A percentile compares a stretch with the other conserved stretches of the same genome.
Conservation (phyloP, 2,329 filamentous ascomycete species). For the Neurospora sp. region DNA sequence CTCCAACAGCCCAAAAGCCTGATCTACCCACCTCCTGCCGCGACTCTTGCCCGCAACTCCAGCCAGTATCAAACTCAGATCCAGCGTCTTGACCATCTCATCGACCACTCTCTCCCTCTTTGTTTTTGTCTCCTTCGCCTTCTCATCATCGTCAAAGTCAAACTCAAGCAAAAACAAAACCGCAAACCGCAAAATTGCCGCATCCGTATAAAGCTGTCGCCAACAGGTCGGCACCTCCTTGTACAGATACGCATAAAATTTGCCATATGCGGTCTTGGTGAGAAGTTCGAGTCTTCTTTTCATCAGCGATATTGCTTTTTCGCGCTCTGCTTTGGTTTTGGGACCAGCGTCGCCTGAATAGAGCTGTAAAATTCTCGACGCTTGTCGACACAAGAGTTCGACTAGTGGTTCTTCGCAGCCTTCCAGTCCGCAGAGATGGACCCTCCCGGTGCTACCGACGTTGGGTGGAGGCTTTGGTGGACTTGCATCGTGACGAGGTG, state of each 20-base stretch:
- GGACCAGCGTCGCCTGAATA: neutral
- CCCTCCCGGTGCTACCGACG: neutral
- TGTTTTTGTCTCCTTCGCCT: neutral
- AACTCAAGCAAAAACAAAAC: constrained; percentile 21
- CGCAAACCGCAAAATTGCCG: constrained; percentile 53
- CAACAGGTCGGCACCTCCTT: constrained; percentile 57
- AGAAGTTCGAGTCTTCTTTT: constrained; percentile 43
- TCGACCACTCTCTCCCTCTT: constrained; percentile 31
- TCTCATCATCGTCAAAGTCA: neutral
- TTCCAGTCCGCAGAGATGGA: neutral
- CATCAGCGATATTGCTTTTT: constrained; percentile 19
- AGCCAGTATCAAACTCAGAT: constrained; percentile 67
- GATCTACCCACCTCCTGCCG: constrained; percentile 41
- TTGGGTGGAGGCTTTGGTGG: neutral
- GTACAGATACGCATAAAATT: constrained; percentile 62
- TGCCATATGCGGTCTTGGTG: constrained; percentile 49
- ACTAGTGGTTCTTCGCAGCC: constrained; percentile 15
- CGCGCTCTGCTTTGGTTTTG: constrained; percentile 9
- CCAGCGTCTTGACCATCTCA: constrained; percentile 54
- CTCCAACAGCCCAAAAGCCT: constrained; percentile 36
- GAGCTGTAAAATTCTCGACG: constrained; percentile 9
- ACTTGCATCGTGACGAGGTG: neutral
- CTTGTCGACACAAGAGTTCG: constrained; percentile 15
- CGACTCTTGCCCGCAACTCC: constrained; percentile 48
- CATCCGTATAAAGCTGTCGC: constrained; percentile 63